A percentile compares a stretch with the other conserved stretches of the same genome.
Conservation (phyloP, 176 grass and related monocot species). For the Neostapfia colusana region DNA sequence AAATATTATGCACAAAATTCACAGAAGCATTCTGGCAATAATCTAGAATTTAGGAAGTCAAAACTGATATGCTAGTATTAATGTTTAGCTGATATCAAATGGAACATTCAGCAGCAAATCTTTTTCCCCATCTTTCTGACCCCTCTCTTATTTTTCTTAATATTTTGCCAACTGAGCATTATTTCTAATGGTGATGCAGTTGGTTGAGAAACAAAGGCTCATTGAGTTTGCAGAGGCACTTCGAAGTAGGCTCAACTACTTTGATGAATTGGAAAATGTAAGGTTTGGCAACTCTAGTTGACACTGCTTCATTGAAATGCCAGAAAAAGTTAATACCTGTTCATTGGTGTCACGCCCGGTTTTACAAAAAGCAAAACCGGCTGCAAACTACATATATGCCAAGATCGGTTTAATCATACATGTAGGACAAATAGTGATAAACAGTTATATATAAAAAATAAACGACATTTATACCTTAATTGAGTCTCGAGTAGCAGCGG, state of each 20-base stretch:
- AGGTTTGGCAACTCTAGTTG: constrained; percentile 47
- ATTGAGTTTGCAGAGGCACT: constrained; percentile 93
- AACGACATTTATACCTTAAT: too few species aligned
- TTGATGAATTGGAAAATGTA: constrained; percentile 98
- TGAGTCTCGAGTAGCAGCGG: too few species aligned
- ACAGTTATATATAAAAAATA: too few species aligned
- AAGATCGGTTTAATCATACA: too few species aligned
- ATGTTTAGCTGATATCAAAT: constrained; percentile 2
- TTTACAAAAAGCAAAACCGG: too few species aligned
- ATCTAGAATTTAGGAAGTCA: neutral
- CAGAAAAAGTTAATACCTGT: constrained; percentile 21
- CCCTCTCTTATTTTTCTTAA: neutral
- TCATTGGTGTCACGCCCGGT: too few species aligned
- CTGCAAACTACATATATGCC: too few species aligned
- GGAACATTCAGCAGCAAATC: neutral
- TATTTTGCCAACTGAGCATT: neutral
- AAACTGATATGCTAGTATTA: neutral
- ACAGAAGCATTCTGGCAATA: neutral
- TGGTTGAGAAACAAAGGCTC: constrained; percentile 96
- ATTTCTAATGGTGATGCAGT: constrained; percentile 49
- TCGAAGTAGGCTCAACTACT: constrained; percentile 90
- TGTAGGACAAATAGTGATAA: too few species aligned
- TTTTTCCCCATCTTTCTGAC: neutral
- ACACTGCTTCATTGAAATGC: neutral
- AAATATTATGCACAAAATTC: constrained; percentile 11